Evolutionary conservation across 768 basidiomycete species (phyloP), one percentile per base, ranked within the genome.

Genomic region (Mycena rebaudengoi): DNA sequence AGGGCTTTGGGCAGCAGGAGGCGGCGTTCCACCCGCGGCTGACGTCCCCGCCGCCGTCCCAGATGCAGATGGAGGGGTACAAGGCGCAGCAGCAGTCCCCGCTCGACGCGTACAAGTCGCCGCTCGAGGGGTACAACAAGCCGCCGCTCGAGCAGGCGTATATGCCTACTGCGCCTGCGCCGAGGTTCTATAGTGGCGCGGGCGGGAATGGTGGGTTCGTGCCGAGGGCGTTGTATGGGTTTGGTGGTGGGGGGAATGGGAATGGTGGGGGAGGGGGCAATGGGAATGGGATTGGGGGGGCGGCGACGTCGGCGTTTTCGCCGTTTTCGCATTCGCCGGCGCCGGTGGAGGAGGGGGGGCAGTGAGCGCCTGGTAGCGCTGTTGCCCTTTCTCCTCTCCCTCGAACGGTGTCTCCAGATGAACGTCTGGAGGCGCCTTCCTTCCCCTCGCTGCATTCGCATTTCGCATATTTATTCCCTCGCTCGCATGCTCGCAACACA

Each of bases 301-400:
- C 33, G 33, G 26, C 46, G 46, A 30, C 40, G 16, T 18, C 41
- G 54, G 30, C 43, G 58, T 65, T 65, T 12, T 60, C 64, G 26
- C 64, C 64, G 64, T 65, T 65, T 50, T 28, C 62, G 41, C 55
- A 64, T 39, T 64, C 64, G 46, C 58, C 64, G 16, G 45, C 37
- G 40, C 44, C 51, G 57, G 7, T 45, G 35, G 58, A 65, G 52
- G 58, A 44, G 29, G 25, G 41, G 28, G 14, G 29, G 50, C 48
- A 57, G 49, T 32, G 62, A 41, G 64, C 64, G 52, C 40, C 40
- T 46, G 54, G 46, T 43, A 6, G 32, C 39, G 8, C 16, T n/a
- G 33, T 21, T 8, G 7, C n/a, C 26, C 12, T 10, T 10, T n/a
- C 25, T 16, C 53, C 44, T 56, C 45, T 63, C 57, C 56, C 57